A percentile compares a stretch with the other conserved stretches of the same genome.
These are phyloP conservation scores for Maudiozyma turicensis DNA, from an alignment of 805 yeast genomes.

Conservation along the genomic window DNA sequence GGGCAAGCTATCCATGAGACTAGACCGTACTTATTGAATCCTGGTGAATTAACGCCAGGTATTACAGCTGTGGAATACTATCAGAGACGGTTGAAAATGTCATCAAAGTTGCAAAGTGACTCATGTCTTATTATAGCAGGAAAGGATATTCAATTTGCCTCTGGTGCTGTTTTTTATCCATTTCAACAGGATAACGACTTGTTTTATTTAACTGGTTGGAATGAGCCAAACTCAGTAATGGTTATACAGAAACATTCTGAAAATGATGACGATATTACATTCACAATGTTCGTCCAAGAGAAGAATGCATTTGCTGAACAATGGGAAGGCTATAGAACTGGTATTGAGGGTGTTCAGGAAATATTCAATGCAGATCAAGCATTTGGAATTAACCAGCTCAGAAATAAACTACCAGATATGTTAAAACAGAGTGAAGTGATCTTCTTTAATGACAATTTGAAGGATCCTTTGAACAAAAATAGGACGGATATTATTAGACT, in stretches of 20 bases:
- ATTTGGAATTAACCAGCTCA: conserved; percentile 27
- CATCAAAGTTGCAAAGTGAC: conserved; percentile 45
- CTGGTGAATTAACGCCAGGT: conserved; percentile 83
- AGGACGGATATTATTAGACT: conserved; percentile 7
- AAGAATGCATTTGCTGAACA: conserved; percentile 67
- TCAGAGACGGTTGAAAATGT: conserved; percentile 53
- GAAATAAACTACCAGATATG: conserved; percentile 12
- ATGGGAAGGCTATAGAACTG: conserved; percentile 95
- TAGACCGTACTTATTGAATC: conserved; percentile 59
- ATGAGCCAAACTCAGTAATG: conserved; percentile 74
- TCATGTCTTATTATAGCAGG: conserved; percentile 68
- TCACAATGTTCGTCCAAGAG: conserved; percentile 81
- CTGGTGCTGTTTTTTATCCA: conserved; percentile 85
- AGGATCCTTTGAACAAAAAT: not conserved
- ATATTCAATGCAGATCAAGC: conserved; percentile 82
- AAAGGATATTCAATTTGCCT: conserved; percentile 59
- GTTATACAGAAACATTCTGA: conserved; percentile 49
- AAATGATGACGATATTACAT: conserved; percentile 41
- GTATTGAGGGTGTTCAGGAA: conserved; percentile 70
- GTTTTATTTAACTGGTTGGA: conserved; percentile 83
- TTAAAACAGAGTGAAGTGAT: conserved; percentile 41
- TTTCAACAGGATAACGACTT: conserved; percentile 90
- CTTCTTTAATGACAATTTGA: conserved; percentile 38
- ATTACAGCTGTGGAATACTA: conserved; percentile 77
- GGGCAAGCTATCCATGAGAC: conserved; percentile 90